These are phyloP conservation scores for Elaeis guineensis DNA, from an alignment of 176 grass and related monocot species.

Conservation along the genomic window DNA sequence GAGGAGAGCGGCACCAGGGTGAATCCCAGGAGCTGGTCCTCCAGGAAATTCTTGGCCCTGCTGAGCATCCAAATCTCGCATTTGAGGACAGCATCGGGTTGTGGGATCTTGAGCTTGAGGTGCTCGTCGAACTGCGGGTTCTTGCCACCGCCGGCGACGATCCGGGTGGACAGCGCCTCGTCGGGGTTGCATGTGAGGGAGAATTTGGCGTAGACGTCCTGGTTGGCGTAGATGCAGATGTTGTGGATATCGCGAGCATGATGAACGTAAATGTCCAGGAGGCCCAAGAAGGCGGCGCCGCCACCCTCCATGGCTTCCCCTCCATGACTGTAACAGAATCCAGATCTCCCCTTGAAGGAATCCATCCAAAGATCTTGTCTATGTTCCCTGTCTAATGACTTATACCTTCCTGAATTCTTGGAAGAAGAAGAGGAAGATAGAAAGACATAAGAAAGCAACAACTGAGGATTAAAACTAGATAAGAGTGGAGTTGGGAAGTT, in stretches of 20 bases:
- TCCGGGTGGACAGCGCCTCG: constrained; percentile 47
- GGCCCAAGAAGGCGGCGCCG: not conserved
- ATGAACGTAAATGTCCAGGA: constrained; percentile 69
- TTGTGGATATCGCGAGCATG: constrained; percentile 59
- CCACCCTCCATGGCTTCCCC: not conserved
- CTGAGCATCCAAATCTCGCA: constrained; percentile 94
- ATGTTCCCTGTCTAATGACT: too few relatives aligned
- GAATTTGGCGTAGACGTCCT: constrained; percentile 85
- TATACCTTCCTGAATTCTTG: too few relatives aligned
- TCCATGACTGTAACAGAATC: too few relatives aligned
- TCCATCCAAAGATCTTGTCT: too few relatives aligned
- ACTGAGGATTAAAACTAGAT: too few relatives aligned
- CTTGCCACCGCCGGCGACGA: constrained; percentile 37
- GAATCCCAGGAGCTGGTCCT: constrained; percentile 93
- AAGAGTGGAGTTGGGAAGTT: too few relatives aligned
- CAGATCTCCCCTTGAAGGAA: too few relatives aligned
- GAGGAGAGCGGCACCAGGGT: constrained; percentile 58
- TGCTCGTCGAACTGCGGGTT: constrained; percentile 51
- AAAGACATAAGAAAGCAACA: too few relatives aligned
- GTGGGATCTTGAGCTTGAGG: constrained; percentile 14
- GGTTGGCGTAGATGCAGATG: constrained; percentile 88
- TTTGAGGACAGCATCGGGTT: constrained; percentile 57
- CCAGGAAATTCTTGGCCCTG: constrained; percentile 40
- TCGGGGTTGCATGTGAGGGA: constrained; percentile 64
- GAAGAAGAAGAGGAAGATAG: too few relatives aligned